Evolutionary conservation across 768 basidiomycete genomes (phyloP), one percentile per base, ranked within the genome.

Genomic region (Leucosporidium scottii): DNA sequence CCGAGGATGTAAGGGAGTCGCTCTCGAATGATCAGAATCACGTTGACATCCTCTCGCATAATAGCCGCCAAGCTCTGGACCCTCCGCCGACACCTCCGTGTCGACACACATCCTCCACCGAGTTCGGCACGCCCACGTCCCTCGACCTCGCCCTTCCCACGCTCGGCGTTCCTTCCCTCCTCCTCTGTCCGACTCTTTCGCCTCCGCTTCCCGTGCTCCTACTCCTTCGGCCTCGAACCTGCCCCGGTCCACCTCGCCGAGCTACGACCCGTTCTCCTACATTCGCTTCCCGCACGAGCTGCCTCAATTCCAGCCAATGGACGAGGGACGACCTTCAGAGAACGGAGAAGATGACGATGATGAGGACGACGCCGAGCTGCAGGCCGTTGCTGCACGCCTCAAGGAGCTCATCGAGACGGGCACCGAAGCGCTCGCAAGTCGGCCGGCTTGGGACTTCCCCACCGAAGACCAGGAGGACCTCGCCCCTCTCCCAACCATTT

Each of bases 351-450:
- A 54, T 3, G 23, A 54, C 6, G 53, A 54, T 3, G 23, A n/a
- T 1, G 53, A 54, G 12, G 53, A 54, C 25, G 53, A 54, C 18
- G 53, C 53, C 5, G 53, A 54, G 53, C 7, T 54, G 27, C 53
- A 54, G 53, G 23, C 53, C 27, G 25, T 54, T 21, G 53, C 53
- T 5, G 53, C 25, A 9, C 53, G 53, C 4, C 25, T 54, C 25
- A 54, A 54, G 53, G 53, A 25, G 25, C 53, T 54, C 25, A 54
- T 54, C 53, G 53, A 54, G 53, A 25, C 23, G n/a, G 53, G 53
- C 25, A 25, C 25, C 53, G 28, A 28, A 10, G 53, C 53, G 53
- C 53, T 54, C 53, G 28, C 28, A 6, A 44, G 53, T 54, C 53
- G n/a, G 13, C 53, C 25, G 3, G 12, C 6, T 1, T 27, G 53